Percentiles rank a stretch among this genome's conserved stretches.
Conservation (phyloP, 257 asterid genomes). For the Solanum habrochaites region DNA sequence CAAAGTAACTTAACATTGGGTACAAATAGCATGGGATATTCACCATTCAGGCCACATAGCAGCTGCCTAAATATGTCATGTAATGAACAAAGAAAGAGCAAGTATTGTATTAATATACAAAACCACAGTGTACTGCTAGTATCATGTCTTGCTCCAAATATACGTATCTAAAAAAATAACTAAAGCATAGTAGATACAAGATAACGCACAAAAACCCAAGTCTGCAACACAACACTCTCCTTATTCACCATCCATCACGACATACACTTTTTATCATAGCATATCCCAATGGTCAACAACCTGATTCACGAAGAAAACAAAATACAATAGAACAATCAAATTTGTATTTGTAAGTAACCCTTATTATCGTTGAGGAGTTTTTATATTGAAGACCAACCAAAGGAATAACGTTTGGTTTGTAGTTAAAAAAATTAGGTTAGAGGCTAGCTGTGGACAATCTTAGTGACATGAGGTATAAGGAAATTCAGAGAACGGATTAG, state of each 20-base stretch:
- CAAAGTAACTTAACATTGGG: neutral
- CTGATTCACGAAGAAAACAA: neutral
- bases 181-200: neutral
- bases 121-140: no score
- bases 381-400: neutral
- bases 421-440: neutral
- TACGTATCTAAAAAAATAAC: no score
- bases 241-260: neutral
- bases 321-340: neutral
- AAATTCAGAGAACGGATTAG: no score
- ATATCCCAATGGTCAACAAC: neutral
- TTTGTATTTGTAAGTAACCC: neutral
- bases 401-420: neutral
- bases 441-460: neutral
- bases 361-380: no score
- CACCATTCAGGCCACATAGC: neutral
- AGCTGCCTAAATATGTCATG: neutral
- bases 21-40: neutral
- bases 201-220: neutral
- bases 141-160: neutral
- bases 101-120: no score
- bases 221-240: neutral
- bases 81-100: no score
- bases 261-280: no score
- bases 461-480: no score